Percentiles rank a stretch among this genome's conserved stretches.
These are phyloP conservation scores for Neospermospora avenae DNA, from an alignment of 2,329 filamentous ascomycete species.

Conservation along the genomic window DNA sequence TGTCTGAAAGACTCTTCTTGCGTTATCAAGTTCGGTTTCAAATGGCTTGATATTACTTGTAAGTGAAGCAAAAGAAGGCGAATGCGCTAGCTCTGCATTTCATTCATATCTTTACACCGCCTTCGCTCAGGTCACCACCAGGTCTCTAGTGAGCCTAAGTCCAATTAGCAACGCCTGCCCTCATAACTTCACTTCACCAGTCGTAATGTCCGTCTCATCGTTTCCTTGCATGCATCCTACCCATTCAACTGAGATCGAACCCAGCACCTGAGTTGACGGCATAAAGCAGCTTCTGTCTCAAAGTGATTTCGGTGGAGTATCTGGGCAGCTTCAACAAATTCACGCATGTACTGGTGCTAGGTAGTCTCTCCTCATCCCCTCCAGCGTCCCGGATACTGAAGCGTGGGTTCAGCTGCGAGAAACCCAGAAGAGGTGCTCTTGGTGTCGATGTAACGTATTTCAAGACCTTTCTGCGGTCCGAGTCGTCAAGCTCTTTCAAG, in stretches of 20 bases:
- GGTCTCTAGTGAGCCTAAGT: neutral
- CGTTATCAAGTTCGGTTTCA: too few species aligned
- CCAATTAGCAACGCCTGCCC: neutral
- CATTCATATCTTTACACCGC: neutral
- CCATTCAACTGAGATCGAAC: conserved; percentile 65
- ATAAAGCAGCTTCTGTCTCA: conserved; percentile 83
- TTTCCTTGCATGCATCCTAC: neutral
- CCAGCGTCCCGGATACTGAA: conserved; percentile 90
- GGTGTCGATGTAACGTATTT: conserved; percentile 97
- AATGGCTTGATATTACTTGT: too few species aligned
- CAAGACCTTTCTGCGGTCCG: conserved; percentile 77
- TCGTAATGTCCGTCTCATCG: neutral
- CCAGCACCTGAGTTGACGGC: conserved; percentile 87
- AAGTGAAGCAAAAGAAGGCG: neutral
- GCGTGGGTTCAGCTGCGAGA: conserved; percentile 75
- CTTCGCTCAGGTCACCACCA: neutral
- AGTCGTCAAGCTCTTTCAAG: conserved; percentile 71
- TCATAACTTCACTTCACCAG: neutral
- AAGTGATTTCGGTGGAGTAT: conserved; percentile 61
- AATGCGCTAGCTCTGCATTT: neutral
- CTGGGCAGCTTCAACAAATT: conserved; percentile 90
- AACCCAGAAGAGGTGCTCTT: conserved; percentile 83
- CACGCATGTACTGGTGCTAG: conserved; percentile 93
- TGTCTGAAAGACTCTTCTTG: too few species aligned
- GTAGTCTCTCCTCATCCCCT: conserved; percentile 70